Evolutionary conservation across 805 yeast species (phyloP).

Genomic region (Naumovozyma dairenensis): DNA sequence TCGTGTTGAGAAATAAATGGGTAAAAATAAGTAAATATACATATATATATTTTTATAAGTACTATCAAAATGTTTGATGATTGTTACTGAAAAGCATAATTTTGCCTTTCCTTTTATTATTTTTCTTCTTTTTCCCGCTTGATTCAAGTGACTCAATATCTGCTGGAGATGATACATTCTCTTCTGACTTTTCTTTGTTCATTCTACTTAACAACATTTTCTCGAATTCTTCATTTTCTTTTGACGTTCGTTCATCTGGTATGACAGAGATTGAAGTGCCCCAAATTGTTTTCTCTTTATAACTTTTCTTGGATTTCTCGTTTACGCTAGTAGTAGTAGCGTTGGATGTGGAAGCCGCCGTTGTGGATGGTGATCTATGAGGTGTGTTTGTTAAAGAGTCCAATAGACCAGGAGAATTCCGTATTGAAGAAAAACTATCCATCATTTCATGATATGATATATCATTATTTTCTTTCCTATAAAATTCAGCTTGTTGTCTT

Average conservation of each 20-base stretch:
- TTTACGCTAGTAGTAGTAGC: not conserved
- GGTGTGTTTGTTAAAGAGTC: conserved; percentile 21
- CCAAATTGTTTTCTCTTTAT: conserved; percentile 56
- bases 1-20: too few species aligned
- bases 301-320: conserved; percentile 9
- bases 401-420: conserved; percentile 21
- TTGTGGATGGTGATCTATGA: conserved; percentile 1
- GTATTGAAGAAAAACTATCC: conserved; percentile 27
- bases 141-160: not conserved
- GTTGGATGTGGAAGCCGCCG: not conserved
- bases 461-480: conserved; percentile 46
- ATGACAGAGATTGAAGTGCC: conserved; percentile 42
- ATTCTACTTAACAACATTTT: conserved; percentile 45
- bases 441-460: conserved; percentile 25
- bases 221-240: conserved; percentile 38
- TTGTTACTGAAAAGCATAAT: conserved; percentile 21
- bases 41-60: too few species aligned
- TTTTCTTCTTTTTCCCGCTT: conserved; percentile 29
- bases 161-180: not conserved
- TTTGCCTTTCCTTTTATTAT: conserved; percentile 39
- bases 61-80: conserved; percentile 6
- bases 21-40: too few species aligned
- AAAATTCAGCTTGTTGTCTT: conserved; percentile 47
- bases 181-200: conserved; percentile 29
- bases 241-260: conserved; percentile 29